Evolutionary conservation across 2,329 filamentous ascomycete genomes (phyloP), one percentile per base, ranked within the genome.

Genomic region (Torrubiellomyces zombiae): DNA sequence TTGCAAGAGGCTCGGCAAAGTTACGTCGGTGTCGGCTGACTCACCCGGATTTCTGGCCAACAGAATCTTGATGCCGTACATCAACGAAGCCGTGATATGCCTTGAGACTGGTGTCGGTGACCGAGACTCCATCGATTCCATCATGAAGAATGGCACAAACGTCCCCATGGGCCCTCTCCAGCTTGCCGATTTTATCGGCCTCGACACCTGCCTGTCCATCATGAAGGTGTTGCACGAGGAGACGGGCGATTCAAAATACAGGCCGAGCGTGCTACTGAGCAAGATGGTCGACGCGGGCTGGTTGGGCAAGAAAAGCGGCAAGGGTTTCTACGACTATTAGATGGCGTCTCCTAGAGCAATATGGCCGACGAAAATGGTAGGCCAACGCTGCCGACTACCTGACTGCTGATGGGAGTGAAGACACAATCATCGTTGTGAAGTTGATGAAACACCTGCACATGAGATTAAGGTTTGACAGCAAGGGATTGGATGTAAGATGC

Each of bases 111-210:
- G 81, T 3, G 73, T 98, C 1, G 89, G 89, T 11, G 67, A 70
- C 35, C 76, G 79, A 38, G 85, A 95, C 44, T 79, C 86, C 35
- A 98, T 98, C 37, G 89, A 98, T 46, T 75, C 67, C 36, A 98
- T 98, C 42, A 98, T 98, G 89, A 95, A 93, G 67, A 94, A 94
- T 40, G 89, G 89, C 23, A 98, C 89, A 13, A 93, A 93, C 45
- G 89, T 98, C 20, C 89, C 89, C 14, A 98, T 98, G 89, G 89
- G 89, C 0, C 89, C 89, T 7, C 60, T 98, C 36, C 75, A 83
- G 42, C 56, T 98, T 40, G 89, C 89, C 3, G 89, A 98, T 51
- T 98, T 98, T 44, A 95, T 98, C 42, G 89, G 89, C 6, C 63
- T 98, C 21, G 89, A 98, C 48, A 98, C 89, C 0, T 98, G 89